Base-by-base conservation (phyloP, 495 filamentous ascomycete genomes). In the Neurospora sp. region DNA sequence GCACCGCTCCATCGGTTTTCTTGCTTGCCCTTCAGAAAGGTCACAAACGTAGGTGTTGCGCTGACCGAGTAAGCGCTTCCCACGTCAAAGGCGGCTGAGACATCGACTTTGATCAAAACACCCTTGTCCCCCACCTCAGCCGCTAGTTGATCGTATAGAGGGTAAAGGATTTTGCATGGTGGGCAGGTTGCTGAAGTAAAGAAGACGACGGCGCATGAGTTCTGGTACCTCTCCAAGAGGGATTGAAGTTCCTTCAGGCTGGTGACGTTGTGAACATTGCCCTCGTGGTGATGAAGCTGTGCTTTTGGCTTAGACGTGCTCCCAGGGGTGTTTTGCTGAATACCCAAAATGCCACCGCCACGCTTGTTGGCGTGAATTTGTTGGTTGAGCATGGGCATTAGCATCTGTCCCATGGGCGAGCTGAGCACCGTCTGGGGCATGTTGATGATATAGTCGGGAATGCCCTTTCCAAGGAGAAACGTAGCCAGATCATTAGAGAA, bases 401-500 rank as follows among this genome's bases (percentile, higher is more conserved):
- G 81, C 91, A 97, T 96, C 79, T 92, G 90, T 1, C 96, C 96
- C 74, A 98, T 93, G 0, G 95, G 94, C 0, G 96, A 97, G 65
- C 93, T 88, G 35, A 99, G 85, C 27, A 98, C 94, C 0, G 89
- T 91, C 77, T 92, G 88, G 22, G 96, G 96, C 73, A 99, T 88
- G 71, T 91, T 92, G n/a, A 89, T 88, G 74, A 99, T 98, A 73
- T 96, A 91, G 0, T 88, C 86, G 12, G 96, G 96, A 73, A 99
- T 98, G 10, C 92, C 90, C 77, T 89, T 91, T 27, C 96, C 95
- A n/a, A 97, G 83, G 3, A 98, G 84, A 72, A 99, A 98, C 84
- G 91, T 97, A 68, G 92, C 83, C 75, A 99, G 88, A 74, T 98
- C 96, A 78, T 98, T 94, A 5, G 93, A 92, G 81, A 99, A 99